Evolutionary conservation across 2,329 filamentous ascomycete species (phyloP), one percentile per base, ranked within the genome.

Genomic region (Pestalotiopsis sp.): DNA sequence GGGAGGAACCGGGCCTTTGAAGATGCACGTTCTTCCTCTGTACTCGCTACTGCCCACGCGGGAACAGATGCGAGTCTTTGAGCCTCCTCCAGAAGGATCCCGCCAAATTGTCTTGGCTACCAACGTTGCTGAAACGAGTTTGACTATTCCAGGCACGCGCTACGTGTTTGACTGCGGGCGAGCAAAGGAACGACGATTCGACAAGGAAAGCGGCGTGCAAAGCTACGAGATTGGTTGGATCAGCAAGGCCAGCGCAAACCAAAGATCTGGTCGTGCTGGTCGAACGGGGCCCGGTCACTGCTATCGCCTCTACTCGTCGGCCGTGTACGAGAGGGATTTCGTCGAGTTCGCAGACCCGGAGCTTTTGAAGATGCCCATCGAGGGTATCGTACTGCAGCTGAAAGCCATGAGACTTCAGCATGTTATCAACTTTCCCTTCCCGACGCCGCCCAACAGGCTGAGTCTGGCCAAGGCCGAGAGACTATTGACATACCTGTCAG

Each of bases 161-260:
- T 99, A 98, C 76, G 96, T 99, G 9, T 98, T 99, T 70, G 95
- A 98, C 78, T 94, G 93, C 71, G 96, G 96, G 40, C 87, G 97
- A 63, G 92, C 93, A 44, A 99, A 99, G 79, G 94, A 98, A 78
- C 91, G 95, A 70, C 92, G 91, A 68, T 98, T 96, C 75, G 93
- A 98, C 76, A 86, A 89, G n/a, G 82, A 88, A 11, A 98, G 92
- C 9, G 95, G 95, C 3, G 95, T 99, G 0, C 96, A 99, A 78
- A 97, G 92, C 75, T 99, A 97, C 77, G 92, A 97, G 74, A 89
- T 99, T 65, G 92, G 92, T 55, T 99, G 95, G 94, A 97, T 98
- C 77, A 98, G 94, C 82, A 98, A 99, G 81, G 96, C 96, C 35
- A 97, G 94, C 77, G 95, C 96, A 7, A 92, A 91, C 71, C 96